Conservation (phyloP, 2,329 filamentous ascomycete species). For the Diaporthe capsici region DNA sequence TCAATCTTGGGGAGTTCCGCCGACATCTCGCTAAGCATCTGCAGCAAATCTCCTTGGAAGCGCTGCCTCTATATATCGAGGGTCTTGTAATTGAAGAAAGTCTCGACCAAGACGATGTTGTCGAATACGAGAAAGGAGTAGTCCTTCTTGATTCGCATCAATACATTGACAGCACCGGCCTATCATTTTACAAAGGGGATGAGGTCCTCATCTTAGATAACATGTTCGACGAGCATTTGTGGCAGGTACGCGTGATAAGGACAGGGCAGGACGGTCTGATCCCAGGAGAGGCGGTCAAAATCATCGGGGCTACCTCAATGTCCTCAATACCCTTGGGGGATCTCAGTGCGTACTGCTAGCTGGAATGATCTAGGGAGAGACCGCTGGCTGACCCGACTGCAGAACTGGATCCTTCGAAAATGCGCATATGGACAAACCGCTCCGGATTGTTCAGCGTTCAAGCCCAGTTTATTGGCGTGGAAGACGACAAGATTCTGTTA, state of each 20-base stretch:
- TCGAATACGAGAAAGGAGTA: background rate
- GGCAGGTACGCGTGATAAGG: background rate
- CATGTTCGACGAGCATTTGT: background rate
- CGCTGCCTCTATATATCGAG: background rate
- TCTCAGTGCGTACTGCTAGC: background rate
- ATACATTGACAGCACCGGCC: too few relatives aligned
- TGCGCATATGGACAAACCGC: background rate
- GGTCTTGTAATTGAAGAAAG: background rate
- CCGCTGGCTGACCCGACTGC: background rate
- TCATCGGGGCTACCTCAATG: too few relatives aligned
- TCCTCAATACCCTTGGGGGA: background rate
- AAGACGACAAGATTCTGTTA: background rate
- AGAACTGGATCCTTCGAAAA: background rate
- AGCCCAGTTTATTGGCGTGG: background rate
- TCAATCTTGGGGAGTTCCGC: background rate
- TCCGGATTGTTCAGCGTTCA: background rate
- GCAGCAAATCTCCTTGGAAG: slow-evolving; percentile 5
- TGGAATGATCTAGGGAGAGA: background rate
- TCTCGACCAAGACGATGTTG: background rate
- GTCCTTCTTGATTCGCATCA: background rate
- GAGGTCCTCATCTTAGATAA: background rate
- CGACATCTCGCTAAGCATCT: background rate
- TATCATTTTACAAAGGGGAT: background rate
- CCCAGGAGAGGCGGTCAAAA: background rate
- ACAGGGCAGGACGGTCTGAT: background rate